Base-by-base conservation (phyloP, 2,329 filamentous ascomycete genomes). In the Tolypocladium capitatum region DNA sequence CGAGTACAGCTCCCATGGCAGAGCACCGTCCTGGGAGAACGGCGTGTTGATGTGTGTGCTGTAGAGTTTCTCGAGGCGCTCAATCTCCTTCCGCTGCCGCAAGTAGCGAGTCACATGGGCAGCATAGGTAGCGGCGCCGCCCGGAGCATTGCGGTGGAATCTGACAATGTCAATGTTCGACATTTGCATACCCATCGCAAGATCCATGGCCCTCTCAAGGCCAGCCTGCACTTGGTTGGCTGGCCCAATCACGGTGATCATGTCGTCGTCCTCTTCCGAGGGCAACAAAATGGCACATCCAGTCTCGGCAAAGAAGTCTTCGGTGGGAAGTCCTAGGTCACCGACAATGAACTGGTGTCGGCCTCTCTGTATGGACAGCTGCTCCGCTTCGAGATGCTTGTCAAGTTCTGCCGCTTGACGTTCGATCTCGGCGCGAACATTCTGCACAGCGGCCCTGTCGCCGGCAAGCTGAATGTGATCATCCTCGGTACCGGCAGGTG, bases 291-390 rank as follows among this genome's bases (percentile, higher is more conserved):
- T 83, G 40, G 85, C 80, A 66, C 92, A 98, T 52, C 91, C 91
- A 49, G 92, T 97, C 59, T 95, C 81, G 42, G 82, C 76, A 54
- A 96, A 81, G 71, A 98, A 96, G 42, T 95, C 81, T 49, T 96
- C 81, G 32, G 87, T 73, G 18, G 86, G 81, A 52, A 86, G 77
- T 51, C 86, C 89, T 52, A 83, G 78, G 52, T 91, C 82, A 46
- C 91, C 91, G 53, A 95, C 82, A 60, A 98, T 92, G 71, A 96
- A 97, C 63, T 94, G 90, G 63, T 97, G 92, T 46, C 88, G 82
- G 44, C 87, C 88, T 52, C 84, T 83, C 64, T 91, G 85, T 56
- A 97, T 87, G 6, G 84, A 78, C 38, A 89, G 72, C 64, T 94
- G 83, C 56, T 92, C 81, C 44, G 92, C 72, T 38, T 83, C 79